Conservation (phyloP, 495 filamentous ascomycete species). For the Neurospora tetrasperma region DNA sequence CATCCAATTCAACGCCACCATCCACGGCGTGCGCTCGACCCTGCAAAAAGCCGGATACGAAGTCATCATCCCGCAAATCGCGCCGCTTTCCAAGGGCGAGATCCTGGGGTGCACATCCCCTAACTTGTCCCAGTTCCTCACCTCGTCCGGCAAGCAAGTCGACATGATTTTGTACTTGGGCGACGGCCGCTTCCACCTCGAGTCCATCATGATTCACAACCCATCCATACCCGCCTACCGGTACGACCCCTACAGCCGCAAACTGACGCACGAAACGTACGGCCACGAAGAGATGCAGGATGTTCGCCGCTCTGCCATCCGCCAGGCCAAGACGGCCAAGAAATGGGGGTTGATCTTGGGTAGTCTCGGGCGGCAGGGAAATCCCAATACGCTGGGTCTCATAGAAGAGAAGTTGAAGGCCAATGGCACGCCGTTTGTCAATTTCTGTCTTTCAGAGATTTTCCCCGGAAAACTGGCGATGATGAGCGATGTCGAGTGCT, state of each 20-base stretch:
- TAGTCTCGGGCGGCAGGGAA: constrained; percentile 85
- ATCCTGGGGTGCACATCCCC: constrained; percentile 95
- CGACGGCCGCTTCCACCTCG: constrained; percentile 93
- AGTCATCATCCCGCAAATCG: constrained; percentile 81
- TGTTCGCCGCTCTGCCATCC: constrained; percentile 67
- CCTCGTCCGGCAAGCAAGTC: constrained; percentile 35
- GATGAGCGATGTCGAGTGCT: constrained; percentile 89
- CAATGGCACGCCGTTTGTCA: constrained; percentile 65
- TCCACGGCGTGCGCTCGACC: constrained; percentile 66
- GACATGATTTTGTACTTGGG: constrained; percentile 88
- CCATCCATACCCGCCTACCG: constrained; percentile 81
- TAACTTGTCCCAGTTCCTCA: constrained; percentile 39
- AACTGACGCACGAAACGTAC: constrained; percentile 81
- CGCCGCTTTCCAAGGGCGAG: constrained; percentile 85
- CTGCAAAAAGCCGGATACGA: constrained; percentile 75
- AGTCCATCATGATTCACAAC: constrained; percentile 98
- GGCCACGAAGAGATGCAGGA: constrained; percentile 81
- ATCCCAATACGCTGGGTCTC: constrained; percentile 79
- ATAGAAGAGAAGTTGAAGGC: constrained; percentile 66
- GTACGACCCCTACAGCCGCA: constrained; percentile 92
- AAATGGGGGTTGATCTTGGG: constrained; percentile 96
- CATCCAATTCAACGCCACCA: constrained; percentile 96
- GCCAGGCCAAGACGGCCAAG: constrained; percentile 56
- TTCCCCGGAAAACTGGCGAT: constrained; percentile 89
- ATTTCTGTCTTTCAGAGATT: constrained; percentile 81